Evolutionary conservation across 31 red algal species (phyloP).

Genomic region (Odonthalia washingtoniensis): DNA sequence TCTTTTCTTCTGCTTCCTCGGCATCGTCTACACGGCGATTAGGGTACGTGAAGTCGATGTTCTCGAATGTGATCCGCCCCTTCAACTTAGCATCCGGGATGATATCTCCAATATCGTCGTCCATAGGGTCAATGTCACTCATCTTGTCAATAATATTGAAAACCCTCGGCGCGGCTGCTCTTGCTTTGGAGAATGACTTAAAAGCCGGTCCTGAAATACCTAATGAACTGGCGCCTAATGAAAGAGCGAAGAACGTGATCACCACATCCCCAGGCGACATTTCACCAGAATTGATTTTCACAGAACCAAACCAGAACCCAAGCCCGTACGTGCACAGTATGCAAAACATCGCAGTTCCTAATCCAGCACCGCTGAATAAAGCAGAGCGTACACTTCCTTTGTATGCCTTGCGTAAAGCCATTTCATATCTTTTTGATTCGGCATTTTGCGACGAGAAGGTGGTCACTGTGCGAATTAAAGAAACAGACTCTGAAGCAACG

Average conservation of each 20-base stretch:
- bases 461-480: constrained; percentile 87
- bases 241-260: constrained; percentile 80
- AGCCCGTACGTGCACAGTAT: constrained; percentile 89
- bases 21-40: constrained; percentile 52
- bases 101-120: constrained; percentile 47
- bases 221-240: constrained; percentile 83
- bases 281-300: constrained; percentile 49
- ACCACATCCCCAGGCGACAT: constrained; percentile 83
- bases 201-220: constrained; percentile 83
- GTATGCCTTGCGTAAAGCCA: constrained; percentile 63
- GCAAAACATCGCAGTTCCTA: constrained; percentile 83
- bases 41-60: constrained; percentile 91
- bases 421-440: constrained; percentile 81
- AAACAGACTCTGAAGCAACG: constrained; percentile 83
- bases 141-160: constrained; percentile 81
- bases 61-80: constrained; percentile 63
- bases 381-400: constrained; percentile 49
- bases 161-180: constrained; percentile 76
- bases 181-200: constrained; percentile 70
- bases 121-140: constrained; percentile 75
- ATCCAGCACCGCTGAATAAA: constrained; percentile 50
- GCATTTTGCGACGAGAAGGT: constrained; percentile 84
- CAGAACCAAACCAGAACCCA: constrained; percentile 85
- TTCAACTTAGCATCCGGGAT: constrained; percentile 41
- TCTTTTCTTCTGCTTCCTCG: constrained; percentile 25